Evolutionary conservation across 345 rosid genomes (phyloP), one percentile per base, ranked within the genome.

Genomic region (Brassica carinata): DNA sequence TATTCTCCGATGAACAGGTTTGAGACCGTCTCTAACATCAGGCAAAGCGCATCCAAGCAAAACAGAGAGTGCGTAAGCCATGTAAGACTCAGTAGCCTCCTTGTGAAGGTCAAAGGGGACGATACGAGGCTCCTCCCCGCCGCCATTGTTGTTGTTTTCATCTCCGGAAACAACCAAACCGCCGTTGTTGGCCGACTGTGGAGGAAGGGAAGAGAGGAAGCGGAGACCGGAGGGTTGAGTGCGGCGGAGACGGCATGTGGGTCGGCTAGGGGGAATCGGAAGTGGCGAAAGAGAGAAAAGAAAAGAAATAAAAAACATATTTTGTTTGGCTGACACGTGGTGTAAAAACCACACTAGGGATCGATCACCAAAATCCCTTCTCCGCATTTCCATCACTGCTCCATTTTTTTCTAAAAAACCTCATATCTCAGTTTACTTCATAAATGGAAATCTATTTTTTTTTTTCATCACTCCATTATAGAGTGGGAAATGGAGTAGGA

Each of bases 11-110:
- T 95, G 99, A 19, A 96, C 99, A 0, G 99, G 98, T 85, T 95
- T 95, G 68, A 95, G 80, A 9, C 99, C 98, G 19, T 95, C 99
- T 78, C 98, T 84, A 8, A 90, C 98, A 73, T 95, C 98, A 0
- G 99, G 99, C 83, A 95, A 82, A 72, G 98, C 98, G 7, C 98
- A 89, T 17, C 99, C 99, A 19, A 95, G 97, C 79, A 95, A 74
- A 65, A 95, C 99, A 1, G 99, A 95, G 85, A 95, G 89, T 0
- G 99, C 98, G 5, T 95, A 95, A 0, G 99, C 69, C 93, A 95
- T 84, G 78, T 95, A 95, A 7, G 99, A 91, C 33, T 88, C 97
- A 0, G 96, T 91, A 71, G 98, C 97, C 79, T 95, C 99, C 83
- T 88, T 91, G 67, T 93, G 98, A 18, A 95, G 97, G 86, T 90